Conservation (phyloP, 1,284 basidiomycete genomes). For the Volvariella surrecta region DNA sequence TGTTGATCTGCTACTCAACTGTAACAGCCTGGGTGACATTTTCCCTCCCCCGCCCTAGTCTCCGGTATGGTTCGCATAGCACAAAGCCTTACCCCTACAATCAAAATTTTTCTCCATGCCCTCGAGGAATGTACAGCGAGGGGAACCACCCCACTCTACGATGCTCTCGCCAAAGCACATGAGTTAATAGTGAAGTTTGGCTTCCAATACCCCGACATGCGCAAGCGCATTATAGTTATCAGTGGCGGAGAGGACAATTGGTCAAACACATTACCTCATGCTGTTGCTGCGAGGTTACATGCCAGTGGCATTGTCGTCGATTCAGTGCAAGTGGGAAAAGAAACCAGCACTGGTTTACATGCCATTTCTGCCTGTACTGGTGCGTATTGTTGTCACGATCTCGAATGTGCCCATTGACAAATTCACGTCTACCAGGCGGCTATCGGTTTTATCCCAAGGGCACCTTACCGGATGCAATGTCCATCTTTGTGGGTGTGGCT, state of each 20-base stretch:
- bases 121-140: background rate
- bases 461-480: background rate
- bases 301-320: background rate
- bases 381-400: too few relatives aligned
- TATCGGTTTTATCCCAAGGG: background rate
- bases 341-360: background rate
- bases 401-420: background rate
- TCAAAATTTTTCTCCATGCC: background rate
- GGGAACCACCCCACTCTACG: background rate
- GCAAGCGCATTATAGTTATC: constrained; percentile 18
- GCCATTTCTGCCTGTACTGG: background rate
- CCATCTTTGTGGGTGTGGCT: background rate
- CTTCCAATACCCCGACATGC: constrained; percentile 14
- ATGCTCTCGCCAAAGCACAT: constrained; percentile 9
- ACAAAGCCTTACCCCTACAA: background rate
- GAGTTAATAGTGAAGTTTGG: constrained; percentile 13
- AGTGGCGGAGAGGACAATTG: constrained; percentile 20
- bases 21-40: constrained; percentile 7
- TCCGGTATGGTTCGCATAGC: background rate
- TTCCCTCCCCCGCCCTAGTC: background rate
- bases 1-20: constrained; percentile 9
- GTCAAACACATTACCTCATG: constrained; percentile 11
- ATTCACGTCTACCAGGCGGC: too few relatives aligned
- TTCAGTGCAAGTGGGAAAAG: background rate
- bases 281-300: background rate